These are phyloP conservation scores for Debaryomyces sp. DNA, from an alignment of 1,139 yeast species.

Conservation along the genomic window DNA sequence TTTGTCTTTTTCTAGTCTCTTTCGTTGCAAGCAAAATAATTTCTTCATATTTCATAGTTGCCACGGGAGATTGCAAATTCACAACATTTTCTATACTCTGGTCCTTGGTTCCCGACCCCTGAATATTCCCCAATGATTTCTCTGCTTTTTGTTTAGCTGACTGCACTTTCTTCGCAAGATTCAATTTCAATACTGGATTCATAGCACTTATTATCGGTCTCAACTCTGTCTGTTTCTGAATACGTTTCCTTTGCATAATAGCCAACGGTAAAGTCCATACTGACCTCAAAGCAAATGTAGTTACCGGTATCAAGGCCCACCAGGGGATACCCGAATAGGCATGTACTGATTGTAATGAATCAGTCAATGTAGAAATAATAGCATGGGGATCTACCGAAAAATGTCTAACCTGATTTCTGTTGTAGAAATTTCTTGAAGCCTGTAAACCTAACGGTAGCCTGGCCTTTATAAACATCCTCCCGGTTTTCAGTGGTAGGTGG, in stretches of 20 bases:
- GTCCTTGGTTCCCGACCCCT: conserved; percentile 5
- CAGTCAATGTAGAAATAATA: conserved; percentile 39
- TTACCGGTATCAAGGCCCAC: conserved; percentile 77
- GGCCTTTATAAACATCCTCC: not conserved
- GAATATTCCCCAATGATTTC: conserved; percentile 4
- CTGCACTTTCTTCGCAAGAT: conserved; percentile 62
- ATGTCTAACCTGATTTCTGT: not conserved
- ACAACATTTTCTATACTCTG: conserved; percentile 2
- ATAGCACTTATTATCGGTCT: conserved; percentile 73
- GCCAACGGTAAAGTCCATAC: conserved; percentile 79
- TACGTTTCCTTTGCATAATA: conserved; percentile 65
- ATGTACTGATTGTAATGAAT: conserved; percentile 52
- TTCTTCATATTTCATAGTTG: conserved; percentile 72
- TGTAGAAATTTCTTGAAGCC: not conserved
- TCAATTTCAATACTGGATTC: conserved; percentile 72
- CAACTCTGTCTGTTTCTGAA: conserved; percentile 69
- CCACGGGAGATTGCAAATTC: conserved; percentile 29
- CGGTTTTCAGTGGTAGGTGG: not conserved
- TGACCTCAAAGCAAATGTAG: conserved; percentile 68
- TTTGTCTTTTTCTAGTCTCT: conserved; percentile 77
- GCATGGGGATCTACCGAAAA: conserved; percentile 12
- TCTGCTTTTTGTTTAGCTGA: conserved; percentile 36
- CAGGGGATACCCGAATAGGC: conserved; percentile 69
- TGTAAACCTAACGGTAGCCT: not conserved
- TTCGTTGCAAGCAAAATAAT: conserved; percentile 71